Base-by-base conservation (phyloP, 2,329 filamentous ascomycete genomes). In the Xylariaceae sp. region DNA sequence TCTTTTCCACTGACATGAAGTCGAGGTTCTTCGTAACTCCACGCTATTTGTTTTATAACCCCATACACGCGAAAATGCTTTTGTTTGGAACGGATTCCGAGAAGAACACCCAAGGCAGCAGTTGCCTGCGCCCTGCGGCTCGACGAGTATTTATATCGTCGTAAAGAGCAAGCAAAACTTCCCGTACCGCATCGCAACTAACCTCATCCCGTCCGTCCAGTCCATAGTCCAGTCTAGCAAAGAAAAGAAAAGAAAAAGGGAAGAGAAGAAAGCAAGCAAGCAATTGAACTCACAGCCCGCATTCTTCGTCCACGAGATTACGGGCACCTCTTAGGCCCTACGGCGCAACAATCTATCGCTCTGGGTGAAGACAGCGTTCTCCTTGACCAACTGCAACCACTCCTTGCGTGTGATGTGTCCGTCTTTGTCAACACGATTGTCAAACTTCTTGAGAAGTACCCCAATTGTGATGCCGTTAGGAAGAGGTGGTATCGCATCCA, bases 371-470 rank as follows among this genome's bases (percentile, higher is more conserved):
- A 76, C 74, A 1, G 81, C 79, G 44, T 82, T 76, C 42, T 78
- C 76, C 70, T 81, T 84, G 10, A 88, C 83, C 59, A 87, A 69
- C 57, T 77, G 75, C 61, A 88, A 81, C 79, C 84, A 88, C 30
- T 83, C 79, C 39, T 74, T 73, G 64, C 79, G 80, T 3, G 75
- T 74, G 69, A 82, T 83, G 66, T 80, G 76, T 3, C 79, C 78
- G 4, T 79, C 77, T 5, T 75, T 74, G 18, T 81, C 79, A 18
- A 87, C 74, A 23, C 84, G 80, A 30, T 74, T 74, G 18, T 78
- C 72, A 69, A 87, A 87, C 45, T 75, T 72, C 62, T 78, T 80
- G 58, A 86, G 77, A 6, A 88, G 74, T 11, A 77, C 76, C 11
- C 76, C 75, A 52, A 86, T 81, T 0, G 75, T 75, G 58, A 87